Base-by-base conservation (phyloP, 1,284 basidiomycete genomes). In the Ceratobasidium sp. region DNA sequence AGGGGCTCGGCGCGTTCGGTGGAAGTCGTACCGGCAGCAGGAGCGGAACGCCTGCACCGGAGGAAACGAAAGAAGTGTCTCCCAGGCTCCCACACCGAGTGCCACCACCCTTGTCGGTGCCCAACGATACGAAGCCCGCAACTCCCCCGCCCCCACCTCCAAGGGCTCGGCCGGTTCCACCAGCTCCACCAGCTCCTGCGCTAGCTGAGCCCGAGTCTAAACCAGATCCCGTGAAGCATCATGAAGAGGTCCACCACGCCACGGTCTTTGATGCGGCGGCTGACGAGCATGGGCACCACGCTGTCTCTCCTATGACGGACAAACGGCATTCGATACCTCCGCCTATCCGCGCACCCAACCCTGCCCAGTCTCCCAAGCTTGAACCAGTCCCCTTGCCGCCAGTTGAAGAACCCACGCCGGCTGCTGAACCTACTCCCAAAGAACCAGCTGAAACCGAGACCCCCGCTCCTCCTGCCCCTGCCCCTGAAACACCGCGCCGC, bases 361-460 rank as follows among this genome's bases (percentile, higher is more conserved):
- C 65, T 24, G 41, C 65, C n/a, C 49, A 68, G 29, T 58, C 66
- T 8, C 53, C 53, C 13, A 56, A 29, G 9, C 53, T 29, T 13
- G 53, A 56, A 29, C 22, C 22, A 27, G 53, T 56, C 9, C 24
- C 53, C 27, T 37, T 71, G 41, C 51, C 66, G 6, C 24, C 54
- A 0, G 51, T 71, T 16, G 37, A 34, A 2, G 66, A 71, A 49
- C 22, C 54, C 4, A 59, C 54, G 19, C 54, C 54, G 14, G 29
- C 80, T 8, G 79, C 80, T 14, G 79, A 80, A 6, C 81, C 83
- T 71, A 77, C 80, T 34, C 74, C 78, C 41, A 75, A 71, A 16
- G 19, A 76, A 9, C 73, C 34, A 14, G n/a, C 66, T 24, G 34
- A 66, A 39, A n/a, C 51, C 34, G 66, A 31, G 37, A 27, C 63